phyloP scores from a whole-genome alignment of 139 green algal species.

The Picochlorum costavermella region DNA sequence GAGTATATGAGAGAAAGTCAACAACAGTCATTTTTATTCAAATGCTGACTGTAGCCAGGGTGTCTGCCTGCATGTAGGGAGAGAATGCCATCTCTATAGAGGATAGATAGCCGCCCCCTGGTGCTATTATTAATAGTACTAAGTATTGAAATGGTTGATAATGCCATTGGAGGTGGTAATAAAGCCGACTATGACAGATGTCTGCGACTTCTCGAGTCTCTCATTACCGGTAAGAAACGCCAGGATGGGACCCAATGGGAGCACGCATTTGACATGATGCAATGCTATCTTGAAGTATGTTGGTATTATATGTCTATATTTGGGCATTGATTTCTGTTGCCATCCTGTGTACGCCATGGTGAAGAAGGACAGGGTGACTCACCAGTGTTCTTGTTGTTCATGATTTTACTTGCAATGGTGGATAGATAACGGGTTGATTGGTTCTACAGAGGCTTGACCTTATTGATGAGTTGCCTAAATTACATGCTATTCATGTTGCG shows the following conservation, averaged over 20 bases:
- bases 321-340: background rate
- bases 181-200: constrained; percentile 37
- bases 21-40: no score
- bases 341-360: no score
- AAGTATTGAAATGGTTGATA: background rate
- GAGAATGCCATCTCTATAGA: no score
- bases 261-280: constrained; percentile 65
- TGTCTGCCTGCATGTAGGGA: no score
- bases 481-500: constrained; percentile 80
- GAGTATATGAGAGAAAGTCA: no score
- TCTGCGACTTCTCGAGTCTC: constrained; percentile 34
- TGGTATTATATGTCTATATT: background rate
- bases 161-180: background rate
- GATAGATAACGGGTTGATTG: no score
- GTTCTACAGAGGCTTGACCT: constrained; percentile 51
- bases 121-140: background rate
- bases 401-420: no score
- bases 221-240: constrained; percentile 55
- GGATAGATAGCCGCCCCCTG: background rate
- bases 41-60: no score
- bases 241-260: constrained; percentile 47
- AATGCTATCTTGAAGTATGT: constrained; percentile 59
- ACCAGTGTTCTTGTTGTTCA: no score
- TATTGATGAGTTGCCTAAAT: constrained; percentile 37
- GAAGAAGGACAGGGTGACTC: no score